Evolutionary conservation across 2,329 filamentous ascomycete genomes (phyloP), one percentile per base, ranked within the genome.

Genomic region (Cytospora mali): DNA sequence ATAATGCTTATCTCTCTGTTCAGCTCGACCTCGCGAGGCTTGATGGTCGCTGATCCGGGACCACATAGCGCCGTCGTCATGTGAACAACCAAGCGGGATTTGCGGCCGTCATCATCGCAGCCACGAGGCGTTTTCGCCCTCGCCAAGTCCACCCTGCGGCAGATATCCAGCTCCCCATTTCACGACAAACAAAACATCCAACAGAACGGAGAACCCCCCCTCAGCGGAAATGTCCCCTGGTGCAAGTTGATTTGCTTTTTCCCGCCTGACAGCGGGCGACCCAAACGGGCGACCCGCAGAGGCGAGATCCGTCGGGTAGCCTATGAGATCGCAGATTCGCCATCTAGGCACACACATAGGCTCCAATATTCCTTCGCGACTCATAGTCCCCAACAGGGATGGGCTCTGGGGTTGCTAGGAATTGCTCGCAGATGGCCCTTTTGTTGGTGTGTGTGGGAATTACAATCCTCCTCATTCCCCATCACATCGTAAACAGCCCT

Each of bases 281-380:
- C 55, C n/a, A 55, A 59, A 53, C 42, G 63, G 42, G 55, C 55
- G 59, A 59, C 54, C 63, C 60, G 60, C 53, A 60, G 58, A 48
- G 58, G 62, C 54, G 33, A 53, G 50, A 31, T 27, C 56, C 63
- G 54, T 46, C 23, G 29, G 31, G 33, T 49, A 29, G 60, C 63
- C 63, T 65, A 65, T 65, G 51, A 59, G 63, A 52, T 59, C 33
- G 39, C 55, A 50, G 31, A 42, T 46, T 31, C 39, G 23, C 60
- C 63, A 52, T 58, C 58, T 62, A 51, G 59, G 49, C 50, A 25
- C 21, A 23, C 39, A 9, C 50, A 60, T 52, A 51, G 55, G 51
- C 53, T 35, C 33, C 6, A n/a, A n/a, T n/a, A n/a, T n/a, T 33
- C 31, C 31, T 33, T 33, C 31, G 57, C 50, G 57, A 33, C 57